A percentile compares a stretch with the other conserved stretches of the same genome.
Conservation (phyloP, 2,329 filamentous ascomycete species). For the Penicillium sp. region DNA sequence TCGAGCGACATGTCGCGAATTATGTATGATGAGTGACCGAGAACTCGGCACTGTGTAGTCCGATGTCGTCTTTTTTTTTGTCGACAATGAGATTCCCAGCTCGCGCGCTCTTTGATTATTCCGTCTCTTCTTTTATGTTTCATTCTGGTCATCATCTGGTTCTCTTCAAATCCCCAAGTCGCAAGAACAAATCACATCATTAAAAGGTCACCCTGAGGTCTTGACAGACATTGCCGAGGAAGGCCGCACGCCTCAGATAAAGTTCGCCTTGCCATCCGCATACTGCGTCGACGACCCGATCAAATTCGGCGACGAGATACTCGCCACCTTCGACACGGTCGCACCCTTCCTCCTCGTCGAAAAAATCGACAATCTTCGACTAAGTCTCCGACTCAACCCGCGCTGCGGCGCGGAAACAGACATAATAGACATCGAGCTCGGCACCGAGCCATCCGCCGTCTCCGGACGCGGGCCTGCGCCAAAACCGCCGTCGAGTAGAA, state of each 20-base stretch:
- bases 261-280: conserved; percentile 16
- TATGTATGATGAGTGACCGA: not conserved
- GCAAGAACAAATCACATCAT: not conserved
- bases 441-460: conserved; percentile 13
- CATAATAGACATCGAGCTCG: conserved; percentile 31
- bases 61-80: not conserved
- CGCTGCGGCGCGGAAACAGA: conserved; percentile 25
- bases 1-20: not conserved
- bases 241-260: conserved; percentile 12
- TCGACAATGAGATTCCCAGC: not conserved
- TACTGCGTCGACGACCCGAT: conserved; percentile 36
- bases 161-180: no score
- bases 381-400: conserved; percentile 30
- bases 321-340: conserved; percentile 16
- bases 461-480: conserved; percentile 13
- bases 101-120: not conserved
- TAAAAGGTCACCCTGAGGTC: not conserved
- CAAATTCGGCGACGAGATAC: conserved; percentile 38
- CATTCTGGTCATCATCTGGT: not conserved
- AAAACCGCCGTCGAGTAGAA: conserved; percentile 22
- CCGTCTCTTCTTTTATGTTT: not conserved
- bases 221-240: not conserved
- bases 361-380: conserved; percentile 29
- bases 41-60: conserved; percentile 11
- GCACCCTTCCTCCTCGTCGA: conserved; percentile 20